Conservation (phyloP, 2,329 filamentous ascomycete species). For the Stagonosporopsis vannaccii region DNA sequence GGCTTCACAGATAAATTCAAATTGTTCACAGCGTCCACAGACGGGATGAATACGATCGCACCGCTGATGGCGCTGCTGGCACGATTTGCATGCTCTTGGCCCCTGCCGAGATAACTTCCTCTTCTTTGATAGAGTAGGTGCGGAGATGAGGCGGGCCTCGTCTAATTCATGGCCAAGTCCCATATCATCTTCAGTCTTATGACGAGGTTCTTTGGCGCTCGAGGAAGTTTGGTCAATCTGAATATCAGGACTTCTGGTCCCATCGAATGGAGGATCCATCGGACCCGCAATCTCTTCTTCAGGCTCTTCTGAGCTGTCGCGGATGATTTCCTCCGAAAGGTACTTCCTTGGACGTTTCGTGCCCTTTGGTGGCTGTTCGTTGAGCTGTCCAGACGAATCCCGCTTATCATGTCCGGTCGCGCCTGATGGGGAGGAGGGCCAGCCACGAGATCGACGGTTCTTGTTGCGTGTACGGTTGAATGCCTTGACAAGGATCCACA, state of each 20-base stretch:
- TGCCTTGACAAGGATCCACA: conserved; percentile 15
- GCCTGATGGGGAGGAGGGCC: neutral
- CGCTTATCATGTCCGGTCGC: neutral
- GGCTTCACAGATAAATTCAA: neutral
- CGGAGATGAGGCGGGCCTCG: neutral
- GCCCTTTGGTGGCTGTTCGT: neutral
- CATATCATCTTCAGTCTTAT: neutral
- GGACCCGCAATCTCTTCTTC: neutral
- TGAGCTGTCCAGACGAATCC: neutral
- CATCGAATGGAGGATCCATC: neutral
- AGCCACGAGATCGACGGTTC: neutral
- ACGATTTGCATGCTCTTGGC: conserved; percentile 11
- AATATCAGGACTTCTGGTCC: neutral
- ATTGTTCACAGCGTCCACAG: conserved; percentile 71
- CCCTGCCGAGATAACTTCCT: neutral
- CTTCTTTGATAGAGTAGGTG: neutral
- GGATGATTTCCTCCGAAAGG: neutral
- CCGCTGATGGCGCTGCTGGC: conserved; percentile 52
- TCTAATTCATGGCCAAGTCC: neutral
- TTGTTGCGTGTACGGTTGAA: conserved; percentile 12
- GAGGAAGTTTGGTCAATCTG: neutral
- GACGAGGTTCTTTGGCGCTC: neutral
- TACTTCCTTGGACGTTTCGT: neutral
- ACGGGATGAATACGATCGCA: conserved; percentile 73
- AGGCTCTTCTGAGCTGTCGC: conserved; percentile 8